These are phyloP conservation scores for Trichoderma harzianum DNA, from an alignment of 2,329 filamentous ascomycete species.

Conservation along the genomic window DNA sequence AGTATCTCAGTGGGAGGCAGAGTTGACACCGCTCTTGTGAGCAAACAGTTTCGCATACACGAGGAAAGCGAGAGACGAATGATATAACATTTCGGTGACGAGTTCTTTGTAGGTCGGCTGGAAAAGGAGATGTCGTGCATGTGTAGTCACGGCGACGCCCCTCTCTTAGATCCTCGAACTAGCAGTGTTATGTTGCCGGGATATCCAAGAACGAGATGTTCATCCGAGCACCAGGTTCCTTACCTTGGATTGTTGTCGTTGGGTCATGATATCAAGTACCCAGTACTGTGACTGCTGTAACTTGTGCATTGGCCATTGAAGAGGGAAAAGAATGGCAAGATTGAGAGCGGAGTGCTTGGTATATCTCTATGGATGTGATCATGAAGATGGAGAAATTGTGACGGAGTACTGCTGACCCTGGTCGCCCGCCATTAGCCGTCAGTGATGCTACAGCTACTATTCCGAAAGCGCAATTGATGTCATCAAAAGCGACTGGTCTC, in stretches of 20 bases:
- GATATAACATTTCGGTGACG: not conserved
- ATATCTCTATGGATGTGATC: not conserved
- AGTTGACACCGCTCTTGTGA: not conserved
- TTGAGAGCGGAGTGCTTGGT: not conserved
- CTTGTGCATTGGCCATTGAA: not conserved
- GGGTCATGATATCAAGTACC: not conserved
- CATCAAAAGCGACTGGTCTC: not conserved
- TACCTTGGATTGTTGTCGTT: not conserved
- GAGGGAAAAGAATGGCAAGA: not conserved
- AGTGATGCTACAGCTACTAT: not conserved
- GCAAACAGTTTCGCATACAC: not conserved
- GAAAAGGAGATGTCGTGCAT: not conserved
- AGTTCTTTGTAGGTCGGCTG: not conserved
- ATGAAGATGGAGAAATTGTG: not conserved
- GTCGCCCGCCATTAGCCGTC: not conserved
- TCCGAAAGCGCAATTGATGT: not conserved
- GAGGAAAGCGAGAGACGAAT: not conserved
- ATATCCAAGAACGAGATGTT: not conserved
- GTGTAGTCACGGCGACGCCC: slow-evolving; percentile 11
- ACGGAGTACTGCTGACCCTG: not conserved
- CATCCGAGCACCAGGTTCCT: not conserved
- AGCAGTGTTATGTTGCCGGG: not conserved
- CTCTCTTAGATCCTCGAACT: not conserved
- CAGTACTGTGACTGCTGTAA: not conserved
- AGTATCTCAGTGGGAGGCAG: not conserved